A percentile compares a stretch with the other conserved stretches of the same genome.
phyloP scores from a whole-genome alignment of 2,329 filamentous ascomycete genomes.

The Trichoderma sp. region DNA sequence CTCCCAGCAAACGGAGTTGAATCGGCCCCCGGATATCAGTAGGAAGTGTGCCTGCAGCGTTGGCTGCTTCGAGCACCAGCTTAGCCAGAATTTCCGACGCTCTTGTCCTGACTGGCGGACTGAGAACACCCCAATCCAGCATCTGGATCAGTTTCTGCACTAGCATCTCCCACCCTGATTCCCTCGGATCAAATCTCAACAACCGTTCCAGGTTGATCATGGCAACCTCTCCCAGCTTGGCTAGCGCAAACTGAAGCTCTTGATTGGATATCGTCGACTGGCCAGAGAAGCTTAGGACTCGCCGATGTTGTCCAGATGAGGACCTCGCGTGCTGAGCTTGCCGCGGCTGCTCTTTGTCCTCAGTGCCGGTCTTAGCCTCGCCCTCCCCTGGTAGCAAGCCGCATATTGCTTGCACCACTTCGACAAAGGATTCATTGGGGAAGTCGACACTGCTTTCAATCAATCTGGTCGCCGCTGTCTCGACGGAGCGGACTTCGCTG shows the following conservation, averaged over 20 bases:
- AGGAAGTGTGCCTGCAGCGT: slow-evolving; percentile 55
- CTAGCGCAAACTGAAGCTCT: slow-evolving; percentile 67
- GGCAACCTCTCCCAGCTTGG: slow-evolving; percentile 73
- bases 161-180: slow-evolving; percentile 76
- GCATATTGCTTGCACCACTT: slow-evolving; percentile 76
- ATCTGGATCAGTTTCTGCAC: slow-evolving; percentile 56
- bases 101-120: slow-evolving; percentile 57
- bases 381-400: slow-evolving; percentile 60
- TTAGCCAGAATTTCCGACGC: slow-evolving; percentile 67
- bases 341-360: slow-evolving; percentile 29
- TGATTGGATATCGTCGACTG: slow-evolving; percentile 57
- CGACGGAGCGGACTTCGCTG: slow-evolving; percentile 82
- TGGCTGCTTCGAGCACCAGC: slow-evolving; percentile 60
- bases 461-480: slow-evolving; percentile 80
- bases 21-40: slow-evolving; percentile 59
- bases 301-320: slow-evolving; percentile 47
- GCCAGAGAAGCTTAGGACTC: slow-evolving; percentile 52
- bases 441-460: slow-evolving; percentile 93
- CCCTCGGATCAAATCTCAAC: slow-evolving; percentile 63
- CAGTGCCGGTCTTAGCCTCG: slow-evolving; percentile 32
- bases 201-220: slow-evolving; percentile 76
- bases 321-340: slow-evolving; percentile 41
- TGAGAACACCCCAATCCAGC: slow-evolving; percentile 51
- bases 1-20: slow-evolving; percentile 71
- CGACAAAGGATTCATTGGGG: slow-evolving; percentile 76